A percentile compares a stretch with the other conserved stretches of the same genome.
Conservation (phyloP, 345 rosid genomes). For the Lagerstroemia speciosa region DNA sequence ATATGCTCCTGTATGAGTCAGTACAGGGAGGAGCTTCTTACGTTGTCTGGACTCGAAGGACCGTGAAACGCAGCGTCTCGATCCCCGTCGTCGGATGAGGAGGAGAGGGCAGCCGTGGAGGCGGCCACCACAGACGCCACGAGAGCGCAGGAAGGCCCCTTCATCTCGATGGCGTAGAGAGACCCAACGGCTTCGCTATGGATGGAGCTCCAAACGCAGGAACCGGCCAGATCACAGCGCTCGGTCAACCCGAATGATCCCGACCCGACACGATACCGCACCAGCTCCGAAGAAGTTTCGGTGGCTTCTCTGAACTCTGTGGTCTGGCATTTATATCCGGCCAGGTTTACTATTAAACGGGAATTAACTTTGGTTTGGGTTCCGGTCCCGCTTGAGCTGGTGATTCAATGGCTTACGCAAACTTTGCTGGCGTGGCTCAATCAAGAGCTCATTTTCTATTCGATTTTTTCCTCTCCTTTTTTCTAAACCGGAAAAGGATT, state of each 20-base stretch:
- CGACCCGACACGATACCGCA: background rate
- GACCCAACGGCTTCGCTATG: background rate
- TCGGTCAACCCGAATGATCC: background rate
- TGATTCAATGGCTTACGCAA: background rate
- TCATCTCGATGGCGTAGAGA: background rate
- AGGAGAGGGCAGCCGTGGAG: conserved; percentile 36
- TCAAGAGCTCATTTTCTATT: background rate
- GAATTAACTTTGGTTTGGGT: conserved; percentile 4
- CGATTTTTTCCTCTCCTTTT: background rate
- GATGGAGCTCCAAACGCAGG: background rate
- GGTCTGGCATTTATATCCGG: background rate
- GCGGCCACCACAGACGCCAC: conserved; percentile 44
- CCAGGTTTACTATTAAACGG: background rate
- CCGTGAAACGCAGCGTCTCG: background rate
- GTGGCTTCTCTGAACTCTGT: background rate
- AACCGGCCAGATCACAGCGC: background rate
- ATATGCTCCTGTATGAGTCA: too few species aligned
- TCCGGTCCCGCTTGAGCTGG: background rate
- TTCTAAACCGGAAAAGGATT: background rate
- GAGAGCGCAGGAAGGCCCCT: conserved; percentile 18
- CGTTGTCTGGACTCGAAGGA: background rate
- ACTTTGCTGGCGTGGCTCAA: background rate
- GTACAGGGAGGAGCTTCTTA: background rate
- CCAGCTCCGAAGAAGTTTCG: background rate
- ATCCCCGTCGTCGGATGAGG: background rate